Evolutionary conservation across 805 yeast species (phyloP).

Genomic region (Yarrowia yakushimensis): DNA sequence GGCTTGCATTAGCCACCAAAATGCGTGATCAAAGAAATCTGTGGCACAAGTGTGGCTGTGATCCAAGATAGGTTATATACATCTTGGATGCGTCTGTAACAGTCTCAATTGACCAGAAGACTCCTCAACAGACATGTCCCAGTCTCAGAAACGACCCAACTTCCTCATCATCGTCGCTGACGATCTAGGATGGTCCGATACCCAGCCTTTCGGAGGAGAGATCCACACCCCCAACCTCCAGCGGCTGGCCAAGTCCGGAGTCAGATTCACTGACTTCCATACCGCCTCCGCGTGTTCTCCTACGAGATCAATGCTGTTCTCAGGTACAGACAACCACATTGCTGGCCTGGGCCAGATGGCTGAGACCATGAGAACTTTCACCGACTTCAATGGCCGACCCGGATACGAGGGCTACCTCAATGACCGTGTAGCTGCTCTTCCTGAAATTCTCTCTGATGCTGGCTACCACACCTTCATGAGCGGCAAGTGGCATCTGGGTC

Average conservation of each 20-base stretch:
- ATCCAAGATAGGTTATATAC: background rate
- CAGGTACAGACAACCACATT: constrained; percentile 60
- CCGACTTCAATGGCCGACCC: constrained; percentile 44
- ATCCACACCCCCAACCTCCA: constrained; percentile 53
- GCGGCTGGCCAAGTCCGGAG: constrained; percentile 45
- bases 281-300: constrained; percentile 65
- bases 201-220: constrained; percentile 50
- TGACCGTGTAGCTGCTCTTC: constrained; percentile 49
- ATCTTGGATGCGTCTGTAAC: background rate
- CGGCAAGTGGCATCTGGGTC: constrained; percentile 62
- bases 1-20: constrained; percentile 16
- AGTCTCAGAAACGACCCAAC: constrained; percentile 34
- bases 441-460: constrained; percentile 47
- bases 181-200: constrained; percentile 58
- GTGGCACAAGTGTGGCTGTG: constrained; percentile 22
- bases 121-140: background rate
- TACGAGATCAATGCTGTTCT: constrained; percentile 55
- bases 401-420: constrained; percentile 57
- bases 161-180: constrained; percentile 55
- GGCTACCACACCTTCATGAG: constrained; percentile 52
- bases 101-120: background rate
- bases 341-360: constrained; percentile 62
- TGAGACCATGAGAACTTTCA: constrained; percentile 43
- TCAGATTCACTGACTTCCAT: constrained; percentile 55
- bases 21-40: background rate